Evolutionary conservation across 805 yeast genomes (phyloP), one percentile per base, ranked within the genome.

Genomic region (Maudiozyma pseudohumilis): DNA sequence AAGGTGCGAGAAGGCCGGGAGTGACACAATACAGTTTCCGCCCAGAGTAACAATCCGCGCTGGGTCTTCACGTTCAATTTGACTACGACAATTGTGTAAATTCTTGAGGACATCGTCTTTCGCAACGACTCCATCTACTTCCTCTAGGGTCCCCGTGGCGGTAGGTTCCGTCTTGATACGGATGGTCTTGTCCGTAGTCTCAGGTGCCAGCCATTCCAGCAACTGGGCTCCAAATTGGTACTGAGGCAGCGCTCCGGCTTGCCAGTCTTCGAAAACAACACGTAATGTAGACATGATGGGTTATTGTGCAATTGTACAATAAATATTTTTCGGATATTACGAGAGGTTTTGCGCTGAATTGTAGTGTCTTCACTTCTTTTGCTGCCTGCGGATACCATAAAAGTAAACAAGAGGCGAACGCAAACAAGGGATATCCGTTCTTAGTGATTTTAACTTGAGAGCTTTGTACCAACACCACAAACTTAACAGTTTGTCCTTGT

Each of bases 341-440:
- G n/a, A n/a, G n/a, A n/a, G n/a, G n/a, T n/a, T n/a, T n/a, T n/a
- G n/a, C n/a, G n/a, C n/a, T n/a, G n/a, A n/a, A n/a, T n/a, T n/a
- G n/a, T n/a, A n/a, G n/a, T n/a, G n/a, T n/a, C n/a, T n/a, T n/a
- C n/a, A n/a, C n/a, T n/a, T n/a, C n/a, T n/a, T n/a, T n/a, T n/a
- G n/a, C n/a, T n/a, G n/a, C n/a, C n/a, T n/a, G n/a, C n/a, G n/a
- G n/a, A n/a, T n/a, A n/a, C n/a, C n/a, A n/a, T n/a, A n/a, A n/a
- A n/a, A n/a, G n/a, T n/a, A n/a, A n/a, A n/a, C n/a, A n/a, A n/a
- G n/a, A n/a, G n/a, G n/a, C n/a, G n/a, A n/a, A n/a, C n/a, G n/a
- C n/a, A n/a, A n/a, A n/a, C n/a, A n/a, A n/a, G 40, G 40, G 32
- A 36, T 36, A 12, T 16, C n/a, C 30, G 22, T 35, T 39, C 31